Conservation (phyloP, 805 yeast genomes). For the Sungouiozyma ichnusensis region DNA sequence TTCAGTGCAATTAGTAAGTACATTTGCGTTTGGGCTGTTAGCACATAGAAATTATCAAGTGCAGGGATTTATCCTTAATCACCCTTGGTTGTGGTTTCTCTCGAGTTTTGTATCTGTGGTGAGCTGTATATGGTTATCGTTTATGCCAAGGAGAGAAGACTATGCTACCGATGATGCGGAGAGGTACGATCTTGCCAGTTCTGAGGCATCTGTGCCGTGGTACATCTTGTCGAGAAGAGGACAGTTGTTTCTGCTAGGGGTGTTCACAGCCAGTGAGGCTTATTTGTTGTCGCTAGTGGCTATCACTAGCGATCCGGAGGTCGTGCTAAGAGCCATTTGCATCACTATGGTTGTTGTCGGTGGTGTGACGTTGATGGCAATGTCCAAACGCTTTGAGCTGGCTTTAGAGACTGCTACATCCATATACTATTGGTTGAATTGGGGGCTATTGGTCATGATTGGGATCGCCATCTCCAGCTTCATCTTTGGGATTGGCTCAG, state of each 20-base stretch:
- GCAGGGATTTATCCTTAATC: slow-evolving; percentile 42
- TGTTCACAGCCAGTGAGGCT: slow-evolving; percentile 68
- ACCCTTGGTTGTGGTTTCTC: slow-evolving; percentile 50
- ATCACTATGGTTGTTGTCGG: slow-evolving; percentile 60
- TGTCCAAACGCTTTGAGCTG: slow-evolving; percentile 42
- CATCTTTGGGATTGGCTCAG: slow-evolving; percentile 54
- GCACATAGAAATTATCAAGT: slow-evolving; percentile 12
- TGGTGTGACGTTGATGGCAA: slow-evolving; percentile 69
- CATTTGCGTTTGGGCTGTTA: slow-evolving; percentile 33
- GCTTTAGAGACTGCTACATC: slow-evolving; percentile 27
- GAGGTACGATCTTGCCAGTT: background rate
- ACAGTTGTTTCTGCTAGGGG: slow-evolving; percentile 41
- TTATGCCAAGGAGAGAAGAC: slow-evolving; percentile 61
- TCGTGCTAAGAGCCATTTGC: slow-evolving; percentile 60
- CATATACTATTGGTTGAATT: slow-evolving; percentile 31
- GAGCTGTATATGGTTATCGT: slow-evolving; percentile 50
- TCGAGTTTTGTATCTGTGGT: slow-evolving; percentile 52
- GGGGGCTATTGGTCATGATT: slow-evolving; percentile 55
- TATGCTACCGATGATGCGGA: slow-evolving; percentile 3
- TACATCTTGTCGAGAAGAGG: slow-evolving; percentile 18
- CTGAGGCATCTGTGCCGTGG: slow-evolving; percentile 17
- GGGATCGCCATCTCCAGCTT: slow-evolving; percentile 57
- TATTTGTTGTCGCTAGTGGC: slow-evolving; percentile 61
- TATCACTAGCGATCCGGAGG: slow-evolving; percentile 47
- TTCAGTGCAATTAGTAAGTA: slow-evolving; percentile 49